Evolutionary conservation across 208 protist genomes (phyloP), one percentile per base, ranked within the genome.

Genomic region (Leishmania braziliensis): DNA sequence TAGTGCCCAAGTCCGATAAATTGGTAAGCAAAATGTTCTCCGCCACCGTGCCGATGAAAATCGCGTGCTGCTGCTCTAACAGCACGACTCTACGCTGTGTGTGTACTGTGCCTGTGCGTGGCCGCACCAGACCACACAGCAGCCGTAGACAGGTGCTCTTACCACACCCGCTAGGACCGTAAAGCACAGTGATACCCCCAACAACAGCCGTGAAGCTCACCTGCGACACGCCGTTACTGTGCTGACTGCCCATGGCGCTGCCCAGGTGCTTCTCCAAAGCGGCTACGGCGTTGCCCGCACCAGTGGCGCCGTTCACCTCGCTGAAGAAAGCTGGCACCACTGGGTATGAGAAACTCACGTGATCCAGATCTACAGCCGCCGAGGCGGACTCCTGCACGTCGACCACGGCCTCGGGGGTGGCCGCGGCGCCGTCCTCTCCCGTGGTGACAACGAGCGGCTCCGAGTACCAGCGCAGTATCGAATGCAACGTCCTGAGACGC

Each of bases 141-240:
- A 97, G 81, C 16, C 92, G 87, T 46, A 95, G 86, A 70, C 83
- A 93, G 14, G 93, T 95, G 78, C 90, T 95, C 84, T 97, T 97
- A 18, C 93, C 91, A 74, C 83, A 95, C 12, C 91, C 93, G 65
- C 93, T 97, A 10, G 90, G 89, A 3, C 91, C 93, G 76, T 92
- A 94, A 16, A 97, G 82, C 0, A 85, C 88, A 0, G 89, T 95
- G 80, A 97, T 95, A 4, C 62, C 75, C 10, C 88, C 80, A 10
- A 86, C 65, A 6, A 46, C 63, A 4, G 86, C 90, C 6, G 65
- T 75, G 60, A 93, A 84, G 39, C 81, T 86, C 53, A 96, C 65
- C 29, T 88, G 48, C 16, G 56, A 53, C 16, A 96, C 84, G 46
- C 90, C 92, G 50, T 85, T 84, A 20, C 12, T 43, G 69, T 80